Conservation (phyloP, 768 basidiomycete species). For the Lyophyllum decastes region DNA sequence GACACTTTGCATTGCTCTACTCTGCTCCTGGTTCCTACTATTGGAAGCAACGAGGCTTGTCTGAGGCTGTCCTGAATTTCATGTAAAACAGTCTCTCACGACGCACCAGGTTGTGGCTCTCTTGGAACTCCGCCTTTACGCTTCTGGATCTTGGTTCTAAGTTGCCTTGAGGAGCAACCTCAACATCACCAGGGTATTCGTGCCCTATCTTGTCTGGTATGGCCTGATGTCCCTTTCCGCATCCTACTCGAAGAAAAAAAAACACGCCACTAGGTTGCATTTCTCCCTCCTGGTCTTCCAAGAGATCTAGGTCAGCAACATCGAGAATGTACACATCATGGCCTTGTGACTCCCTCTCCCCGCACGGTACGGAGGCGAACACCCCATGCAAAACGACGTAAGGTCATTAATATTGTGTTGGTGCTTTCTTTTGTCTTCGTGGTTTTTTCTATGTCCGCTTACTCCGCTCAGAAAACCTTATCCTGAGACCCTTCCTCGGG, state of each 20-base stretch:
- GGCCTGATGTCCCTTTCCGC: slow-evolving; percentile 3
- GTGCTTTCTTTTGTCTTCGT: no score
- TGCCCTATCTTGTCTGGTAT: not conserved
- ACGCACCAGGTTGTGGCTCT: not conserved
- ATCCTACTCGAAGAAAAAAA: not conserved
- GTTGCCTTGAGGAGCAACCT: slow-evolving; percentile 6
- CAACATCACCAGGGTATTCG: slow-evolving; percentile 19
- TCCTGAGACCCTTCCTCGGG: no score
- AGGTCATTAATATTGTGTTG: no score
- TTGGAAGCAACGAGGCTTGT: not conserved
- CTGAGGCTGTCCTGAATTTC: not conserved
- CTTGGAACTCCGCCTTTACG: not conserved
- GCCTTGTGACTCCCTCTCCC: not conserved
- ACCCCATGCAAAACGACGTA: not conserved
- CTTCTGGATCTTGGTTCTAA: not conserved
- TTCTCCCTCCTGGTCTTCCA: not conserved
- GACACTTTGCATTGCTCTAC: not conserved
- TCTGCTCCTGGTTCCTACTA: not conserved
- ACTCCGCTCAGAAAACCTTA: no score
- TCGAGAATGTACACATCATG: not conserved
- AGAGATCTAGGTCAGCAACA: not conserved
- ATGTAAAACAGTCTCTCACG: not conserved
- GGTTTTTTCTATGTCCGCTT: no score
- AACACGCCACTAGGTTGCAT: not conserved
- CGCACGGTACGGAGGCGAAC: not conserved